Evolutionary conservation across 257 asterid genomes (phyloP), one percentile per base, ranked within the genome.

Genomic region (Buddleja alternifolia): DNA sequence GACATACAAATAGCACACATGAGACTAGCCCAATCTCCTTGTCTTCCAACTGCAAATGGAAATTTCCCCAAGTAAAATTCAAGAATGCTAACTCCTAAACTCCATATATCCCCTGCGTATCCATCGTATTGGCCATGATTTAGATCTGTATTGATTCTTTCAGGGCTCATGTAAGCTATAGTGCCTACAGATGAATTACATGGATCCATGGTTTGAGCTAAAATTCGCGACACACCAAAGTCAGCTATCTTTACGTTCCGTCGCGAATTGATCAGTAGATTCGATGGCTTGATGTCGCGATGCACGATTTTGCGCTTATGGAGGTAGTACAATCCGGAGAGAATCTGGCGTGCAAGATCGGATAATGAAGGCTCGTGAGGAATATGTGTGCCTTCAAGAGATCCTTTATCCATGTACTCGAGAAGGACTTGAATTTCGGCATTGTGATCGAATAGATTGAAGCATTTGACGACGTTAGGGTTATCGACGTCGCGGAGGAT

Each of bases 1-100:
- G 96, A 78, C 96, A 92, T 75, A 79, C 97, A 92, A 60, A 92
- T 92, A 41, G 97, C 97, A 32, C 80, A 73, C 97, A 92, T 92
- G 3, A 92, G 82, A 19, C 89, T 85, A 0, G 97, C 97, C 97
- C 97, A 92, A 73, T 92, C 97, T 0, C 98, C 96, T 69, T 83
- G 92, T 75, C 96, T 77, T 0, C 89, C 94, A 0, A 82, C 96
- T 5, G 84, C 59, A 69, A 92, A 92, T 0, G 96, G 98, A 53
- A 87, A 89, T 25, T 73, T 81, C 0, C 98, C 98, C 74, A 92
- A 63, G 56, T 89, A 92, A 60, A 92, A 89, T 72, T 92, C 98
- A 19, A 92, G 79, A 42, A 89, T 84, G 83, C 98, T 92, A 45
- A 92, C 96, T 0, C 98, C 98, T 9, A 92, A 68, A 37, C 98